Base-by-base conservation (phyloP, 371 early-diverging fungal species). In the Mortierella sp. region DNA sequence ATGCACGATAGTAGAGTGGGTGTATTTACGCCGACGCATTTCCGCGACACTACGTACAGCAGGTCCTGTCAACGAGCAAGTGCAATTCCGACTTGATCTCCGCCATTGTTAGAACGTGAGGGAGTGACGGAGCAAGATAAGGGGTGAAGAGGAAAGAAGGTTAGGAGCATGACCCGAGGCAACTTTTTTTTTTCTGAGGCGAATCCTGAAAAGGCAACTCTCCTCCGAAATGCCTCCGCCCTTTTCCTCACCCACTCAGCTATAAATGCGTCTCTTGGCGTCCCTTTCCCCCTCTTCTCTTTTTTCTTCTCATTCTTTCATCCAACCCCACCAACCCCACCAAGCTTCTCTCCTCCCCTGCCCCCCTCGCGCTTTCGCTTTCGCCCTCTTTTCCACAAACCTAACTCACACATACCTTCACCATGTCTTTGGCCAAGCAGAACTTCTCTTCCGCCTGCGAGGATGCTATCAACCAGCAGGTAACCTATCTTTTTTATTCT, bases 401-500 rank as follows among this genome's bases (percentile, higher is more conserved):
- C 19, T 16, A 37, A 16, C 50, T 59, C 50, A 60, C 26, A 53
- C 23, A 44, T 26, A 62, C 50, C 30, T 53, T 43, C 18, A 82
- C 45, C 68, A 90, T 90, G 90, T 87, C 89, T 70, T 82, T 91
- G 73, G 87, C 88, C 76, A 88, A 89, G 71, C 91, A 91, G 68
- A 91, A 89, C 83, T 91, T 87, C 71, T 73, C 88, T 48, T 82
- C 83, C 47, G 75, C 86, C 69, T 83, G 86, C 46, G 90, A 91
- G 76, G 89, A 89, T 65, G 86, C 85, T 57, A 84, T 91, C 75
- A 91, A 91, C 74, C 85, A 86, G 59, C 90, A 91, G 74, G 74
- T 74, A 74, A 23, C 30, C 30, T 28, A 1, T 25, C 45, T 2
- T 14, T 37, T 46, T 12, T n/a, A 19, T 11, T 55, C 21, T n/a